Conservation (phyloP, 2,329 filamentous ascomycete genomes). For the Elsinoe batatas region DNA sequence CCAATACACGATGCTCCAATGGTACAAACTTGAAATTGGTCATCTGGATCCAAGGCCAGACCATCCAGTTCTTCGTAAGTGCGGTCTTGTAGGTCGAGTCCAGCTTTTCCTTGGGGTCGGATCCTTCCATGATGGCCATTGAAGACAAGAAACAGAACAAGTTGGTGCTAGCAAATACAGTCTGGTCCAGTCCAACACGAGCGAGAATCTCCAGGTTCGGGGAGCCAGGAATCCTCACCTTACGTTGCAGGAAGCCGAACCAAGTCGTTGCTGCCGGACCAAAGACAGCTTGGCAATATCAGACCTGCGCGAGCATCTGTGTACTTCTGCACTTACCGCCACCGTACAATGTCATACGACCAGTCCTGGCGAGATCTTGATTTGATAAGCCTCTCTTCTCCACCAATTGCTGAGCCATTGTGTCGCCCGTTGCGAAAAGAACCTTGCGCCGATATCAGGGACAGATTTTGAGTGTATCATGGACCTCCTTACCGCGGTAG, state of each 20-base stretch:
- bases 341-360: constrained; percentile 71
- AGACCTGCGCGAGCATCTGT: neutral
- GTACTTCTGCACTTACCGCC: constrained; percentile 46
- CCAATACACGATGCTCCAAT: constrained; percentile 69
- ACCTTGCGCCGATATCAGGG: constrained; percentile 37
- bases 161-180: constrained; percentile 73
- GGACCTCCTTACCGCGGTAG: constrained; percentile 53
- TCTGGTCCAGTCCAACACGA: constrained; percentile 71
- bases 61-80: constrained; percentile 71
- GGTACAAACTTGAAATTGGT: constrained; percentile 84
- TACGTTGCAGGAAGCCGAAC: constrained; percentile 68
- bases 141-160: constrained; percentile 70
- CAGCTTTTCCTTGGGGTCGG: constrained; percentile 57
- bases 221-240: constrained; percentile 52
- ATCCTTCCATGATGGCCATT: constrained; percentile 53
- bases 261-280: constrained; percentile 80
- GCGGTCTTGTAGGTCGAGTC: constrained; percentile 59
- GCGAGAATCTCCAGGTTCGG: constrained; percentile 62
- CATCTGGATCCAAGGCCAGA: constrained; percentile 80
- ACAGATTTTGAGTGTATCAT: neutral
- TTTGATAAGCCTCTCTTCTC: constrained; percentile 68
- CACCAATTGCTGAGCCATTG: constrained; percentile 81
- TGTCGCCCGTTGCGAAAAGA: constrained; percentile 85
- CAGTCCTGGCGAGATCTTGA: constrained; percentile 61
- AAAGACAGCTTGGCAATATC: constrained; percentile 53